Base-by-base conservation (phyloP, 2,329 filamentous ascomycete species). In the Arthrobotrys sinensis region DNA sequence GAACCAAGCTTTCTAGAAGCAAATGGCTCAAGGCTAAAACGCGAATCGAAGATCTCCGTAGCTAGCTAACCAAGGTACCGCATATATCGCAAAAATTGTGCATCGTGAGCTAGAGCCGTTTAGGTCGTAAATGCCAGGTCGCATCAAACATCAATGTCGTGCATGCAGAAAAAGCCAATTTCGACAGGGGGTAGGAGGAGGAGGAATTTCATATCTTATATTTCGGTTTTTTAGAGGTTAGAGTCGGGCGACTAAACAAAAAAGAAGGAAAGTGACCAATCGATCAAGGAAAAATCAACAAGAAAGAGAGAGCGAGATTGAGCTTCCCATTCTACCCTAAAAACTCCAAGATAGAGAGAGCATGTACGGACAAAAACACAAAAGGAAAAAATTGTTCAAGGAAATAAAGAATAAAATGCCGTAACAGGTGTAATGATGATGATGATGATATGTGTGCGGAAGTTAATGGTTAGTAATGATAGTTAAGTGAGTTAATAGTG, bases 261-360 rank as follows among this genome's bases (percentile, higher is more conserved):
- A n/a, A 45, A 45, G 19, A 32, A 12, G 10, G 46, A 32, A 8
- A 50, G 21, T 7, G 16, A 36, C 24, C 24, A 36, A 53, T n/a
- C 6, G 12, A 53, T n/a, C 6, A 19, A 53, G 28, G n/a, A 36
- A 53, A 34, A 7, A 53, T 14, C 40, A 45, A 45, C 12, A 28
- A 34, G 2, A 21, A 21, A 14, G 14, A n/a, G 14, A 21, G 12
- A n/a, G 40, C 11, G 40, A 67, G 34, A 28, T 38, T 5, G 46
- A 66, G 50, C 8, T 66, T 62, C 43, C 45, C 64, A 60, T 68
- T 76, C 71, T 76, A 76, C 71, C 71, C 64, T 62, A 76, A 64
- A 55, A 76, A 76, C 71, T 76, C 71, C 71, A 57, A 50, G 69
- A 75, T 75, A 75, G 63, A 75, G 57, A 66, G 52, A 57, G 52